phyloP scores from a whole-genome alignment of 441 rosid species.

The Capsella rubella region DNA sequence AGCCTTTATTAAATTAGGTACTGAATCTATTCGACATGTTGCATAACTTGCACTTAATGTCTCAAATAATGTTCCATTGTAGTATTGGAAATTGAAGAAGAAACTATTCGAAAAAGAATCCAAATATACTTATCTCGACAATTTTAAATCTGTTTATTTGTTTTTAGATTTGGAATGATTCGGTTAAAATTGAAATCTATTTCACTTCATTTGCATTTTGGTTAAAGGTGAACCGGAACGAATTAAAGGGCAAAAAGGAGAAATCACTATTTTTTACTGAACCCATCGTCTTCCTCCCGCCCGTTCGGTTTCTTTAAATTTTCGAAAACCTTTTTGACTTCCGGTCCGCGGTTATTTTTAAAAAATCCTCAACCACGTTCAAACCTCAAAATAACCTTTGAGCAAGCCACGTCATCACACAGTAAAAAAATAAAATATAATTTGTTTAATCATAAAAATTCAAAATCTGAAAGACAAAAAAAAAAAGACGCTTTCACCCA shows the following conservation, averaged over 20 bases:
- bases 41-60: background rate
- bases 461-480: conserved; percentile 29
- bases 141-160: too few species aligned
- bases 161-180: too few species aligned
- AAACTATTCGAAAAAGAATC: background rate
- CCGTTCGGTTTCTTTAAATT: conserved; percentile 22
- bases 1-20: conserved; percentile 25
- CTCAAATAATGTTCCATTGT: background rate
- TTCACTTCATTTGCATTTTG: background rate
- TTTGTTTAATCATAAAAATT: conserved; percentile 18
- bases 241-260: conserved; percentile 7
- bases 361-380: conserved; percentile 17
- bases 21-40: conserved; percentile 1
- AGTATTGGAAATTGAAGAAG: background rate
- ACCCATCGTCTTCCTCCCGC: conserved; percentile 37
- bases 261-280: background rate
- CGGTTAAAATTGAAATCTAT: background rate
- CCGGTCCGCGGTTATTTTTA: conserved; percentile 37
- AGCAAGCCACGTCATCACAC: conserved; percentile 36
- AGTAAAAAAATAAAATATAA: conserved; percentile 11
- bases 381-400: background rate
- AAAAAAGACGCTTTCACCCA: conserved; percentile 6
- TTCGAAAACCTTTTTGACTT: conserved; percentile 7
- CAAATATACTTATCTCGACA: background rate
- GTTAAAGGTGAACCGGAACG: conserved; percentile 18